Base-by-base conservation (phyloP, 2,329 filamentous ascomycete genomes). In the Berkeleyomyces basicola region DNA sequence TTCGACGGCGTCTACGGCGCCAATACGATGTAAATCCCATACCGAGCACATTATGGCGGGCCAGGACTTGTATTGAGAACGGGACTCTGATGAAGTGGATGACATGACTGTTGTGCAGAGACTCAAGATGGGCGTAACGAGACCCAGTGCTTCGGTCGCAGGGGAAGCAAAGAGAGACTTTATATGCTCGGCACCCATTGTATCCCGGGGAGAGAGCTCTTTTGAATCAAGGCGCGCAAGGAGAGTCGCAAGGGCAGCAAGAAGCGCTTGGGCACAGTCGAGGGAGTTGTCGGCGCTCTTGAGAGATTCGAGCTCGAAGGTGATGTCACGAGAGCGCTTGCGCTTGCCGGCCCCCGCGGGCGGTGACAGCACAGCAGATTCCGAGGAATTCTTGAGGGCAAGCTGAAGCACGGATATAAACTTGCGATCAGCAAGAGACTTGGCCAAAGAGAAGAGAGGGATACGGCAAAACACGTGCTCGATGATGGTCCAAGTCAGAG, bases 351-450 rank as follows among this genome's bases (percentile, higher is more conserved):
- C 70, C 7, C 68, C 63, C 5, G 67, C 66, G 3, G 68, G 59
- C 37, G 68, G 63, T 7, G 66, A 46, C 33, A 57, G n/a, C 10
- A 14, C 47, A 1, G 61, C 44, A 2, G 74, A 69, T 3, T 68
- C 70, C 1, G 77, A 76, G 44, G 80, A 67, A 33, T 90, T 85
- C 58, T 81, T 77, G 58, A 90, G 72, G 0, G 85, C 82, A 67
- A 82, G 80, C 67, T 85, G 82, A 49, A 95, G 71, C 7, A 89
- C 80, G 0, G 74, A 72, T 42, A 87, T 73, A 61, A 95, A 88
- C 55, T 82, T 79, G 63, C 85, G 78, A 64, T 90, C 84, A 31
- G 82, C 83, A 5, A 95, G 77, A 3, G 87, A 83, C 64, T 84
- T 83, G 7, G 88, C 87, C 33, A 88, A 76, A 9, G 82, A 84